These are phyloP conservation scores for Fraxinus quadrangulata DNA, from an alignment of 257 asterid species.

Conservation along the genomic window DNA sequence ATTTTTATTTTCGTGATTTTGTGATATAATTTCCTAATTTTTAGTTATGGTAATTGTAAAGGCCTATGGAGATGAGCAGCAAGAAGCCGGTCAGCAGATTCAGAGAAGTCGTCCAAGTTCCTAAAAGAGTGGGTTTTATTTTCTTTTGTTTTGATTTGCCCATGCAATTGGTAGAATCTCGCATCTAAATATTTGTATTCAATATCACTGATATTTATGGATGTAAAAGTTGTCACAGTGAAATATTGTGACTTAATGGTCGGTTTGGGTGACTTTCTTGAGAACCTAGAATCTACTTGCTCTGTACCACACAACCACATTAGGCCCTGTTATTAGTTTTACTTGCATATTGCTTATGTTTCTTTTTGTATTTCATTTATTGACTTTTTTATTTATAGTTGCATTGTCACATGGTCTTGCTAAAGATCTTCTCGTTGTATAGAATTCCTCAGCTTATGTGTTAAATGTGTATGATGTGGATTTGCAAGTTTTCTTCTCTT, in stretches of 20 bases:
- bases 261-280: background rate
- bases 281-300: background rate
- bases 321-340: background rate
- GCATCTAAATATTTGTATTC: background rate
- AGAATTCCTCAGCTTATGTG: background rate
- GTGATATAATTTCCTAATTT: background rate
- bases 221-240: background rate
- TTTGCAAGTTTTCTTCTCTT: background rate
- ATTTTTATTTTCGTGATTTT: background rate
- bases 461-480: slow-evolving; percentile 14
- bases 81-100: slow-evolving; percentile 83
- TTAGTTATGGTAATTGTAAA: slow-evolving; percentile 28
- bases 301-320: background rate
- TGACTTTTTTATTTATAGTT: background rate
- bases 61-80: slow-evolving; percentile 95
- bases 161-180: background rate
- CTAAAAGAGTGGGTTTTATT: slow-evolving; percentile 56
- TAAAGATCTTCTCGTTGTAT: background rate
- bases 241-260: too few species aligned
- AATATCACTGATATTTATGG: background rate
- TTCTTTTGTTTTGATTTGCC: background rate
- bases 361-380: background rate
- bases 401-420: background rate
- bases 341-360: background rate
- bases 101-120: slow-evolving; percentile 79